phyloP scores from a whole-genome alignment of 75 land plant species.

The Gnetum montanum region DNA sequence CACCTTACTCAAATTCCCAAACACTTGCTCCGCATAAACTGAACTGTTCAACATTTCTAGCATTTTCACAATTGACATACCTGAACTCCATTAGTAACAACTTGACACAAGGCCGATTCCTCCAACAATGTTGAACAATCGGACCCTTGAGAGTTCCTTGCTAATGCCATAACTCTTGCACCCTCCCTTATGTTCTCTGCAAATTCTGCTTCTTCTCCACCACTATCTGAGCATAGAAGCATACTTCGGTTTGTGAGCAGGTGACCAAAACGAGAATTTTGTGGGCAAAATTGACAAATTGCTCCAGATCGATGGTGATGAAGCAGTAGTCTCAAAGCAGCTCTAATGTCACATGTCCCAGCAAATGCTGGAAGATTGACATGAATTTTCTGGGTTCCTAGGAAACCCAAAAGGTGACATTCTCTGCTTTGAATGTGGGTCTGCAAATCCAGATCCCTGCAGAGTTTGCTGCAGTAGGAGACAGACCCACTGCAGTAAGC shows the following conservation, averaged over 20 bases:
- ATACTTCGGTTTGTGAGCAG: conserved; percentile 22
- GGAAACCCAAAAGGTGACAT: conserved; percentile 18
- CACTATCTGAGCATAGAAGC: not conserved
- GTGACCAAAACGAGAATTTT: conserved; percentile 8
- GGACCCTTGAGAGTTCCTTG: conserved; percentile 1
- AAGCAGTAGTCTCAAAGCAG: conserved; percentile 33
- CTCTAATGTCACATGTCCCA: conserved; percentile 27
- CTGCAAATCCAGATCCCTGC: conserved; percentile 10
- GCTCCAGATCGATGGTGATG: not conserved
- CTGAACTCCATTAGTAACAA: conserved; percentile 34
- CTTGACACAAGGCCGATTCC: conserved; percentile 23
- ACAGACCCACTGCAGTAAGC: conserved; percentile 3
- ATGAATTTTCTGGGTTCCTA: not conserved
- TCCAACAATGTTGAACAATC: conserved; percentile 3
- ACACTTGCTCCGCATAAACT: too few relatives aligned
- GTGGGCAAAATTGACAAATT: not conserved
- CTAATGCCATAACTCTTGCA: conserved; percentile 7
- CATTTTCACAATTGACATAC: too few relatives aligned
- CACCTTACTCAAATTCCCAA: too few relatives aligned
- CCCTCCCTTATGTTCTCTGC: conserved; percentile 2
- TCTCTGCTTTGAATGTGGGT: conserved; percentile 26
- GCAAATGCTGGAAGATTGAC: not conserved
- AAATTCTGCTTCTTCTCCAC: not conserved
- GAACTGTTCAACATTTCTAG: too few relatives aligned
- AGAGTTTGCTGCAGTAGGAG: conserved; percentile 27